Evolutionary conservation across 176 grass and related monocot genomes (phyloP).

Genomic region (Juncus effusus): DNA sequence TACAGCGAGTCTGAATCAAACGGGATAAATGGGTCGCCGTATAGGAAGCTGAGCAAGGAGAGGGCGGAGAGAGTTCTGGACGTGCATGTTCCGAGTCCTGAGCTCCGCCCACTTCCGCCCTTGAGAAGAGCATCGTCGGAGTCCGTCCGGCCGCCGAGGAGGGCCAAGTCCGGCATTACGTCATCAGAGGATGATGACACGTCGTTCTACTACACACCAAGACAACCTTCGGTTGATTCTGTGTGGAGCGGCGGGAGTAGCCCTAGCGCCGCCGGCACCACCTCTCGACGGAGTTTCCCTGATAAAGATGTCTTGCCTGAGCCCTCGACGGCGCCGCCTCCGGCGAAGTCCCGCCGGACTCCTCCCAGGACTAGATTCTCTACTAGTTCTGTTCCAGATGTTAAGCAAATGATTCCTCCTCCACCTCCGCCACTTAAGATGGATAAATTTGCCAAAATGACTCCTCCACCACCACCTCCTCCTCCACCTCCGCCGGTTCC

Average conservation of each 20-base stretch:
- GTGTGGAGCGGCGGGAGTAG: slow-evolving; percentile 41
- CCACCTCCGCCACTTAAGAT: slow-evolving; percentile 29
- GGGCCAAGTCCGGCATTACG: slow-evolving; percentile 26
- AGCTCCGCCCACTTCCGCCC: slow-evolving; percentile 72
- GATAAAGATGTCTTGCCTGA: slow-evolving; percentile 30
- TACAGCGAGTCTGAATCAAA: slow-evolving; percentile 29
- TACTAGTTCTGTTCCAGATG: slow-evolving; percentile 53
- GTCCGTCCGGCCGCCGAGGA: slow-evolving; percentile 46
- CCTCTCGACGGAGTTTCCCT: slow-evolving; percentile 77
- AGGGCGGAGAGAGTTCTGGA: slow-evolving; percentile 42
- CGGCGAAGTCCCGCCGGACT: slow-evolving; percentile 59
- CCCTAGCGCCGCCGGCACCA: slow-evolving; percentile 47
- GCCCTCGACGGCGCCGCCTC: slow-evolving; percentile 34
- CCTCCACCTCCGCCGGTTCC: slow-evolving; percentile 37
- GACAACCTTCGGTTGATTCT: slow-evolving; percentile 40
- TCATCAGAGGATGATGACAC: slow-evolving; percentile 88
- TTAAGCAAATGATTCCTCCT: slow-evolving; percentile 63
- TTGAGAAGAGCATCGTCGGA: slow-evolving; percentile 37
- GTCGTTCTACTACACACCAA: slow-evolving; percentile 65
- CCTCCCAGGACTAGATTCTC: slow-evolving; percentile 75
- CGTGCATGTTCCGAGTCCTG: slow-evolving; percentile 77
- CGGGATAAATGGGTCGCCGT: slow-evolving; percentile 69
- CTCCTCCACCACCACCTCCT: slow-evolving; percentile 31
- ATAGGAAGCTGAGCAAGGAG: slow-evolving; percentile 70
- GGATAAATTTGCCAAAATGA: slow-evolving; percentile 14